Evolutionary conservation across 345 rosid species (phyloP).

Genomic region (Chamaenerion angustifolium): DNA sequence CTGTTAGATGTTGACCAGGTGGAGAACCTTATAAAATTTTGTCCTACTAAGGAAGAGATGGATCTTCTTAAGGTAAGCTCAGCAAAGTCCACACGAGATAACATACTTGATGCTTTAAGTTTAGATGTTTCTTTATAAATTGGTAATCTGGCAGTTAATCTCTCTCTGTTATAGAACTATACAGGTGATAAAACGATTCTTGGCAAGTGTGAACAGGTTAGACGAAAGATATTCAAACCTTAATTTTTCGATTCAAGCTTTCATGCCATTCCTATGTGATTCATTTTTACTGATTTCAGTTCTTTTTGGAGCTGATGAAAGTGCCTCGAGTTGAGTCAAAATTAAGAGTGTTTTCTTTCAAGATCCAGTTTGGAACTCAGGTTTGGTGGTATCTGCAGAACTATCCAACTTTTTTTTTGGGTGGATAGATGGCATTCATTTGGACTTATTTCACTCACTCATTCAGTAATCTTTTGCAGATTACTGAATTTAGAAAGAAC

Average conservation of each 20-base stretch:
- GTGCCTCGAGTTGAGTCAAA: conserved; percentile 98
- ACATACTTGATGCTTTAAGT: not conserved
- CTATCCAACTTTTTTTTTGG: not conserved
- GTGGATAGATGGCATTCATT: conserved; percentile 3
- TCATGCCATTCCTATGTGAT: too few species aligned
- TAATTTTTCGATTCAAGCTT: too few species aligned
- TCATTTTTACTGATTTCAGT: conserved; percentile 30
- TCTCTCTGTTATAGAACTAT: conserved; percentile 35
- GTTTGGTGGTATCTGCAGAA: conserved; percentile 48
- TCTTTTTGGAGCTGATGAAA: conserved; percentile 88
- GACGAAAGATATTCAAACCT: conserved; percentile 7
- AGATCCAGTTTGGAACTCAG: conserved; percentile 88
- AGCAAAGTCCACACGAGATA: not conserved
- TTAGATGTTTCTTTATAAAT: not conserved
- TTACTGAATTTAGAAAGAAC: conserved; percentile 73
- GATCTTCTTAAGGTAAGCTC: conserved; percentile 77
- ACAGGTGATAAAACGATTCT: conserved; percentile 66
- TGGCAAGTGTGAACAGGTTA: conserved; percentile 98
- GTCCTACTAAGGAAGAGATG: conserved; percentile 99
- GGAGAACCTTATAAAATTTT: conserved; percentile 94
- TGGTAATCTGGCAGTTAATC: not conserved
- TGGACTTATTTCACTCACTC: conserved; percentile 8
- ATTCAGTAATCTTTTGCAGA: conserved; percentile 27
- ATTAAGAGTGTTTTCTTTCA: conserved; percentile 89
- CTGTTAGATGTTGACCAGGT: conserved; percentile 91